phyloP scores from a whole-genome alignment of 148 eudicot genomes.

The Vaccinium macrocarpon region DNA sequence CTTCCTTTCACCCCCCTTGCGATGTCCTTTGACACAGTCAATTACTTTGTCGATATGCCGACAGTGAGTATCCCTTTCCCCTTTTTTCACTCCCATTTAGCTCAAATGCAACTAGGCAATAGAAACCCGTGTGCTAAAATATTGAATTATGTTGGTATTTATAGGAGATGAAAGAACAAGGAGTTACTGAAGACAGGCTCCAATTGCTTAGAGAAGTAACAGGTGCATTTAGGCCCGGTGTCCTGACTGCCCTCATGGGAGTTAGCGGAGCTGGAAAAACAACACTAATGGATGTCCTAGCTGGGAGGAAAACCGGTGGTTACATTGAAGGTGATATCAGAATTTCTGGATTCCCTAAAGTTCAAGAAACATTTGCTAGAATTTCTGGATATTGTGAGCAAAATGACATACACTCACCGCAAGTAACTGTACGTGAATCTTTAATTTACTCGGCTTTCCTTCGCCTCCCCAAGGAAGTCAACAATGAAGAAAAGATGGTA shows the following conservation, averaged over 20 bases:
- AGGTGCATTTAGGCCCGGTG: constrained; percentile 82
- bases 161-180: constrained; percentile 81
- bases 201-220: constrained; percentile 70
- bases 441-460: constrained; percentile 74
- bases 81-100: neutral
- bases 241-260: constrained; percentile 52
- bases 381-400: constrained; percentile 60
- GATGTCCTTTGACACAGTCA: constrained; percentile 56
- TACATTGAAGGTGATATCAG: constrained; percentile 56
- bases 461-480: constrained; percentile 55
- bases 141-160: neutral
- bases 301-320: constrained; percentile 75
- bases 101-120: neutral
- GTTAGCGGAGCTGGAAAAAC: constrained; percentile 80
- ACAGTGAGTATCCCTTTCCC: constrained; percentile 6
- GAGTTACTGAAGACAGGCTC: constrained; percentile 49
- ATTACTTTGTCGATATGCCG: constrained; percentile 77
- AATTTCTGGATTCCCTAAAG: constrained; percentile 67
- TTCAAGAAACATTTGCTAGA: constrained; percentile 66
- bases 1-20: constrained; percentile 71
- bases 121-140: neutral
- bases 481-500: constrained; percentile 35
- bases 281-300: constrained; percentile 80
- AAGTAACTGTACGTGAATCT: constrained; percentile 76
- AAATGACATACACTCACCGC: constrained; percentile 56